Evolutionary conservation across 2,329 filamentous ascomycete genomes (phyloP).

Genomic region (Xylariaceae sp.): DNA sequence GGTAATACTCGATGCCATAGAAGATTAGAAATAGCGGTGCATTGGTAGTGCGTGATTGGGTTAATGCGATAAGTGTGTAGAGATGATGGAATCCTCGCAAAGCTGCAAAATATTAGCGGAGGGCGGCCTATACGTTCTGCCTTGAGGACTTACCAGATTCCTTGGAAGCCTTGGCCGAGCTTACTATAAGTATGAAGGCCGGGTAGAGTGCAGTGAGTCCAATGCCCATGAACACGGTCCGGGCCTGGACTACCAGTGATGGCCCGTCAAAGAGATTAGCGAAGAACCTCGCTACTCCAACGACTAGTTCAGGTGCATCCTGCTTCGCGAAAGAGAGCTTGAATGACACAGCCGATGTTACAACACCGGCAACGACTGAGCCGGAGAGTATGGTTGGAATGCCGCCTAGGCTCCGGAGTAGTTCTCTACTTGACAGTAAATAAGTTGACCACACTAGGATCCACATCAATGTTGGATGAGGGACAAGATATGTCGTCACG

Average conservation of each 20-base stretch:
- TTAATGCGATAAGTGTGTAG: conserved; percentile 75
- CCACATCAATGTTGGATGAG: conserved; percentile 71
- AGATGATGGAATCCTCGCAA: conserved; percentile 62
- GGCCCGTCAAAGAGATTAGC: conserved; percentile 41
- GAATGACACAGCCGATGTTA: conserved; percentile 67
- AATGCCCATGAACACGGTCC: conserved; percentile 50
- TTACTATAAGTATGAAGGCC: conserved; percentile 37
- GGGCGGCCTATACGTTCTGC: not conserved
- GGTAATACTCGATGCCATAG: conserved; percentile 53
- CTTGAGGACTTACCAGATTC: conserved; percentile 23
- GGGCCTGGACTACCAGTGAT: conserved; percentile 47
- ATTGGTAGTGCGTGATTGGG: conserved; percentile 82
- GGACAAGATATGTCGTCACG: conserved; percentile 65
- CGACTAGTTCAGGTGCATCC: conserved; percentile 81
- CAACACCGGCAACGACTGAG: conserved; percentile 41
- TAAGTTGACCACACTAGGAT: conserved; percentile 68
- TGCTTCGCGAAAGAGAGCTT: conserved; percentile 86
- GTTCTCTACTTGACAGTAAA: conserved; percentile 50
- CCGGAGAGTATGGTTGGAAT: conserved; percentile 42
- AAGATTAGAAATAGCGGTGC: conserved; percentile 81
- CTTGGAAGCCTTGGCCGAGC: conserved; percentile 24
- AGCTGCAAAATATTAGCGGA: conserved; percentile 25
- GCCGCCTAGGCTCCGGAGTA: conserved; percentile 42
- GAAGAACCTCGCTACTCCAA: conserved; percentile 42
- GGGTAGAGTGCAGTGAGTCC: conserved; percentile 38